Evolutionary conservation across 2,329 filamentous ascomycete species (phyloP).

Genomic region (Aphanocladium album): DNA sequence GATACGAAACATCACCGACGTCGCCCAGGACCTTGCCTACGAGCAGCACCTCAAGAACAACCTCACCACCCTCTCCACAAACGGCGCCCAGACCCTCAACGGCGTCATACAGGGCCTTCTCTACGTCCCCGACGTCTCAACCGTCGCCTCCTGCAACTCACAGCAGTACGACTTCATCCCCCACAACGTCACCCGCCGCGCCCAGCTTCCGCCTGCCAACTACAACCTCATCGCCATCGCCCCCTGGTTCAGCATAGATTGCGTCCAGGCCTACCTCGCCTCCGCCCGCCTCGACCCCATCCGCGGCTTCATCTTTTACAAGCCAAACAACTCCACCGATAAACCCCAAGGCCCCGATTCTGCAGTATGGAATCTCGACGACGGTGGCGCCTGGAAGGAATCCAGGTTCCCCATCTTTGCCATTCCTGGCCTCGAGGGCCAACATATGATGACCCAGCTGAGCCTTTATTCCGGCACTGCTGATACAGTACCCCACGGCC

Average conservation of each 20-base stretch:
- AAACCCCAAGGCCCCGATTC: slow-evolving; percentile 63
- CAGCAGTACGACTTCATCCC: slow-evolving; percentile 64
- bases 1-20: slow-evolving; percentile 51
- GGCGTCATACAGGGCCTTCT: slow-evolving; percentile 70
- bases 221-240: slow-evolving; percentile 77
- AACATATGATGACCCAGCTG: slow-evolving; percentile 64
- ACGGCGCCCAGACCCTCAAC: slow-evolving; percentile 54
- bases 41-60: slow-evolving; percentile 49
- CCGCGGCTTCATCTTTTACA: slow-evolving; percentile 60
- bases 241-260: slow-evolving; percentile 75
- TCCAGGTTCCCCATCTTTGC: slow-evolving; percentile 82
- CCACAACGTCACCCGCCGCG: slow-evolving; percentile 64
- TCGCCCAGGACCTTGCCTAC: slow-evolving; percentile 49
- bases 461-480: slow-evolving; percentile 74
- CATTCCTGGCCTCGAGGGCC: slow-evolving; percentile 62
- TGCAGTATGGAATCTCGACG: slow-evolving; percentile 63
- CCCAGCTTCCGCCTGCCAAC: slow-evolving; percentile 62
- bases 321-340: slow-evolving; percentile 48
- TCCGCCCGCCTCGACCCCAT: slow-evolving; percentile 54
- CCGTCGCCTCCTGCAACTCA: slow-evolving; percentile 56
- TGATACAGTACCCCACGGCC: slow-evolving; percentile 53
- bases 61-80: slow-evolving; percentile 71
- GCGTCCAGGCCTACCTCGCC: slow-evolving; percentile 67
- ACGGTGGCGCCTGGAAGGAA: slow-evolving; percentile 65
- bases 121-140: slow-evolving; percentile 70